A percentile compares a stretch with the other conserved stretches of the same genome.
phyloP scores from a whole-genome alignment of 2,329 filamentous ascomycete species.

The Neofusicoccum sp. region DNA sequence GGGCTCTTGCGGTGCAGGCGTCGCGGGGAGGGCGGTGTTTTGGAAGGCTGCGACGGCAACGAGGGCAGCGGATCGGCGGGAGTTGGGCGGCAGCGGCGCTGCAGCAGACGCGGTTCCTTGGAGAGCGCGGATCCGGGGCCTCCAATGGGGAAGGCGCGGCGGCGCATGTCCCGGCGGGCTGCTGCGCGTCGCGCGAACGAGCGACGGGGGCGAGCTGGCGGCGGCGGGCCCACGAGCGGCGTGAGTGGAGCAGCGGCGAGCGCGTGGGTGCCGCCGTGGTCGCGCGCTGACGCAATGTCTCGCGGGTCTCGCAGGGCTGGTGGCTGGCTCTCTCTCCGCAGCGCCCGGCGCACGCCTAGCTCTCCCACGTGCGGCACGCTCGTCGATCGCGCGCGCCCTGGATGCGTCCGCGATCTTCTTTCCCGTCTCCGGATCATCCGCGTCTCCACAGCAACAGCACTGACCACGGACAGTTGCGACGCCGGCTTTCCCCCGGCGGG shows the following conservation, averaged over 20 bases:
- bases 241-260: neutral
- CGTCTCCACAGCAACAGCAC: constrained; percentile 16
- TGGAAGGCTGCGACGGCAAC: neutral
- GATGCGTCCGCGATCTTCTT: constrained; percentile 7
- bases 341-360: neutral
- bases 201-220: neutral
- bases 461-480: neutral
- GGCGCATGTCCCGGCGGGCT: neutral
- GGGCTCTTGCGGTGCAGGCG: neutral
- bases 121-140: neutral
- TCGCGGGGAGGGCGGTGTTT: neutral
- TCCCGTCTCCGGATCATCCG: constrained; percentile 11
- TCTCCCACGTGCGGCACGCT: neutral
- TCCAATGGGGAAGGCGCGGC: neutral
- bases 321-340: neutral
- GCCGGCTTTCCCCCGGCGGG: no score
- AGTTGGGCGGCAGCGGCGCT: neutral
- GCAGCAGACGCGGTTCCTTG: neutral
- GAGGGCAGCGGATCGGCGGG: neutral
- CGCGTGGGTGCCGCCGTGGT: neutral
- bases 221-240: neutral
- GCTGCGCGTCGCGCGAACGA: neutral
- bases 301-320: neutral
- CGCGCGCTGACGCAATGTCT: constrained; percentile 6
- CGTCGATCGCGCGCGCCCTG: neutral